Evolutionary conservation across 176 grass and related monocot species (phyloP), one percentile per base, ranked within the genome.

Genomic region (Tillandsia fasciculata): DNA sequence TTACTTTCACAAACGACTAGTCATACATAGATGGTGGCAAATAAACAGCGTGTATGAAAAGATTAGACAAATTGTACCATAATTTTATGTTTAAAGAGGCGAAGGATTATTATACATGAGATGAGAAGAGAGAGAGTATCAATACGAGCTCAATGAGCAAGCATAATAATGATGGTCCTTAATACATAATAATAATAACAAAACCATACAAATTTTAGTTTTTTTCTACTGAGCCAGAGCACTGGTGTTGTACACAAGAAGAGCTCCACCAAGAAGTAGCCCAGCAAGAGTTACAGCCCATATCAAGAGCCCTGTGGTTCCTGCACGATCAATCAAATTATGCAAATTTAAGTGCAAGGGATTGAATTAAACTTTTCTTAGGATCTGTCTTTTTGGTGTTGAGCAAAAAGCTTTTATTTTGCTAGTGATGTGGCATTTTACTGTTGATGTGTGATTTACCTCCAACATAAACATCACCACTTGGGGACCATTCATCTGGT

Each of bases 181-280:
- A 61, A 23, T 61, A 20, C 56, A 61, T 7, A 10, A 20, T 20
- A 20, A 20, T 20, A 20, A 20, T 20, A 20, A 61, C 15, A 23
- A 61, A 67, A 14, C 11, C 66, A 26, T 80, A 11, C 70, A 69
- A 26, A 72, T 23, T 42, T 42, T 6, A 42, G 33, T 42, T 42
- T 23, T 57, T 74, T 64, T 78, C 88, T 87, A 97, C 86, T 82
- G 71, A 87, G 68, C 64, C 64, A 92, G 65, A 69, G 86, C 81
- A 67, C 89, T 96, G 64, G 93, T 97, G 71, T 74, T 96, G 79
- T 97, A 97, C 9, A 97, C 79, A 78, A 92, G 86, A 52, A 92
- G 81, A 81, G 79, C 93, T 71, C 89, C 89, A 50, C 81, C 89
- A 3, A 71, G 78, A 69, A 96, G 85, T 63, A 92, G 28, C 85